Evolutionary conservation across 139 green algal species (phyloP), one percentile per base, ranked within the genome.

Genomic region (Spirogloea muscicola): DNA sequence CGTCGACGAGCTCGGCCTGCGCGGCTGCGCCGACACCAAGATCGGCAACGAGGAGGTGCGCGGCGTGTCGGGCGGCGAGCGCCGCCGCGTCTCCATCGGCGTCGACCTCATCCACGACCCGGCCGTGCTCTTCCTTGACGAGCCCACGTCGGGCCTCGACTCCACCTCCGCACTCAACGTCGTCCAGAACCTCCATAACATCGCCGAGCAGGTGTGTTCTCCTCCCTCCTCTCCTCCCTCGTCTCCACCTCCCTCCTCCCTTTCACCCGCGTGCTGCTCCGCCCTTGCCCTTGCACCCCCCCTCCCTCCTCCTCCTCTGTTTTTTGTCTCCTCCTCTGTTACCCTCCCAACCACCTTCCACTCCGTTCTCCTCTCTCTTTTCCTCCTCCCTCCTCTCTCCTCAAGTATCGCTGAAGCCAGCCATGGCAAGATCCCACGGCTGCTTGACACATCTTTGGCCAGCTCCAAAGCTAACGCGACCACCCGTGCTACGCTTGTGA

Each of bases 81-180:
- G 89, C 75, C 97, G 97, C 87, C 87, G 95, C 13, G 87, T 91
- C 10, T 93, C 88, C n/a, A 90, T 95, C 39, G 92, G 90, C 0
- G 48, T 77, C n/a, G 72, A 77, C 2, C 9, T 80, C 18, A 80
- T 80, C 25, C 72, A 80, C 49, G 72, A 84, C 27, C 91, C 91
- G 13, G 81, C 76, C 0, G 67, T 96, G 16, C 74, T 95, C 39
- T 96, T 95, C 74, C 80, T 96, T 55, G 90, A 96, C 75, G 90
- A 95, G 84, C 90, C 90, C 21, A 95, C 90, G 71, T 90, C 77
- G 0, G 86, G 86, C 3, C 66, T 90, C 43, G 86, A 90, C 72
- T 74, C 52, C 58, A 91, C 80, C 65, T 89, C 87, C 67, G 86
- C 87, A 1, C 74, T 86, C 6, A 74, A 84, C 36, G 84, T 92